Conservation (phyloP, 2,329 filamentous ascomycete species). For the Epicoccum sorghinum region DNA sequence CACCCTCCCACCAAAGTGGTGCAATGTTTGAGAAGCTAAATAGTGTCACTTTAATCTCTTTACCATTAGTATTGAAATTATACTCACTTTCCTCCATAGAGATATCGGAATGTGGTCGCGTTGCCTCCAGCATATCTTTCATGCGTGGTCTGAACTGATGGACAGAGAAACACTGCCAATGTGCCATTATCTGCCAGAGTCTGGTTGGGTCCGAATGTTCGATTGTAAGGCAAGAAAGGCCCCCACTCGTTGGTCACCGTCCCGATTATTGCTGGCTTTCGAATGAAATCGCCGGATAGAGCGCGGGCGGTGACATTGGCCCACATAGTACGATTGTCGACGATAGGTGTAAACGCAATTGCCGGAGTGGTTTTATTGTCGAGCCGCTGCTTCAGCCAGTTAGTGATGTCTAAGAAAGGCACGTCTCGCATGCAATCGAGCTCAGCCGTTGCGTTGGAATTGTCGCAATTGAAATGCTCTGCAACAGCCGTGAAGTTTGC, state of each 20-base stretch:
- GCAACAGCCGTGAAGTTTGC: background rate
- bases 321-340: slow-evolving; percentile 42
- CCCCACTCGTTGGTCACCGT: slow-evolving; percentile 43
- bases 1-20: slow-evolving; percentile 41
- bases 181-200: slow-evolving; percentile 27
- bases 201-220: slow-evolving; percentile 31
- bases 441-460: slow-evolving; percentile 11
- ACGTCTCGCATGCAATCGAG: slow-evolving; percentile 1
- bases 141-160: slow-evolving; percentile 35
- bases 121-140: slow-evolving; percentile 29
- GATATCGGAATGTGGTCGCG: slow-evolving; percentile 44
- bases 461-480: background rate
- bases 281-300: slow-evolving; percentile 31
- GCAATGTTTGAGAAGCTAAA: slow-evolving; percentile 30
- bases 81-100: slow-evolving; percentile 35
- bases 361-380: slow-evolving; percentile 22
- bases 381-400: background rate
- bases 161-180: slow-evolving; percentile 36
- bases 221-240: slow-evolving; percentile 40
- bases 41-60: too few relatives aligned
- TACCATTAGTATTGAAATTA: too few relatives aligned
- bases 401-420: background rate
- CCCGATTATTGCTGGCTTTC: slow-evolving; percentile 45
- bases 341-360: slow-evolving; percentile 32
- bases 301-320: slow-evolving; percentile 41